Evolutionary conservation across 2,329 filamentous ascomycete genomes (phyloP).

Genomic region (Ophiostoma tasmaniense): DNA sequence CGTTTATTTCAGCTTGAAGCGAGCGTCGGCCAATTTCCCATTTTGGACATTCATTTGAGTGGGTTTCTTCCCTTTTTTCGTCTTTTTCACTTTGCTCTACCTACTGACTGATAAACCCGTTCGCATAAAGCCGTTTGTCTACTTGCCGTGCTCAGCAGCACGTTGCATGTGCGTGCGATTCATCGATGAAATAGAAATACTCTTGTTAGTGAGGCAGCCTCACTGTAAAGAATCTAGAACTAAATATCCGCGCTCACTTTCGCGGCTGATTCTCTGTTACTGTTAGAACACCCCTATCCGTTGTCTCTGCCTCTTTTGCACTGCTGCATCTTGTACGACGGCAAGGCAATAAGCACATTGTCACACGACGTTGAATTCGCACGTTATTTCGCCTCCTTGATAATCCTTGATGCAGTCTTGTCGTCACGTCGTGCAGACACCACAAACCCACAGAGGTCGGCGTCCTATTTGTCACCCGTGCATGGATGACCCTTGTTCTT

Average conservation of each 20-base stretch:
- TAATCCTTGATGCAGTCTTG: too few species aligned
- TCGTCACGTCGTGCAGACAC: too few species aligned
- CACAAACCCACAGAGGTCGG: not conserved
- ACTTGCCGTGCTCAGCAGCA: not conserved
- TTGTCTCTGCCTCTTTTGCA: not conserved
- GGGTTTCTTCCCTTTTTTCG: not conserved
- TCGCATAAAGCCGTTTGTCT: not conserved
- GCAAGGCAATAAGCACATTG: not conserved
- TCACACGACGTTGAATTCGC: not conserved
- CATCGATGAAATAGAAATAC: too few species aligned
- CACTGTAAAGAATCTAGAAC: too few species aligned
- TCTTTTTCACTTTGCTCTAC: not conserved
- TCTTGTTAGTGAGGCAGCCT: too few species aligned
- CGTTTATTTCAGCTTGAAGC: not conserved
- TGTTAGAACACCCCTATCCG: too few species aligned
- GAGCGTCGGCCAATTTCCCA: not conserved
- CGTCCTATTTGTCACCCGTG: not conserved
- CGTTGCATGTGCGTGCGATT: not conserved
- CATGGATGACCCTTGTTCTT: constrained; percentile 1
- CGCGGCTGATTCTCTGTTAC: not conserved
- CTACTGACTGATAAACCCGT: too few species aligned
- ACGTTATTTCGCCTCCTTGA: not conserved
- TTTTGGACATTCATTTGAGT: not conserved
- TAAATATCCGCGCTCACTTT: too few species aligned
- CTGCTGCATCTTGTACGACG: not conserved